These are phyloP conservation scores for Noccaea bulbosa DNA, from an alignment of 345 rosid genomes.

Conservation along the genomic window DNA sequence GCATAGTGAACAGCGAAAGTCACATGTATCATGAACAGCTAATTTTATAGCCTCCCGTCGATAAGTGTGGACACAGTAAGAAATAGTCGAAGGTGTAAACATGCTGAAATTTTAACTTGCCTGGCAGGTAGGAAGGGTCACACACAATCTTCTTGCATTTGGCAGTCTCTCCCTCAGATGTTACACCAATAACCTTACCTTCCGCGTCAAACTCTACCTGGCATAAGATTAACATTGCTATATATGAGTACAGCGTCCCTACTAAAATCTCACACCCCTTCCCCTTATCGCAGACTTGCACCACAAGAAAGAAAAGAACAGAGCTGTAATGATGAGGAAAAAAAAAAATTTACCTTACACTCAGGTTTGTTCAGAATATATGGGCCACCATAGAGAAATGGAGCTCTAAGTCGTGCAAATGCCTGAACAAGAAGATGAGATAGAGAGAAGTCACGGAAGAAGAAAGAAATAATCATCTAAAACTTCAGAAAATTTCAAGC, in stretches of 20 bases:
- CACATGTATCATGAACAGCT: not conserved
- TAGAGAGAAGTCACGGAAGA: constrained; percentile 29
- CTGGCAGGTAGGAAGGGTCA: constrained; percentile 80
- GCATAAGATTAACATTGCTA: constrained; percentile 20
- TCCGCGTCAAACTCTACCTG: constrained; percentile 80
- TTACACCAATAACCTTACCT: constrained; percentile 81
- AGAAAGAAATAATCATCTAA: constrained; percentile 6
- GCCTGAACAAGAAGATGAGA: constrained; percentile 53
- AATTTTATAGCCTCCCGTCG: not conserved
- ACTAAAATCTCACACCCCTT: too few species aligned
- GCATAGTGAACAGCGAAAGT: not conserved
- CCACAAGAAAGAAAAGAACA: constrained; percentile 27
- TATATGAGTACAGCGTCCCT: constrained; percentile 27
- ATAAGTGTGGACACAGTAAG: not conserved
- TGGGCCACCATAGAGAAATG: constrained; percentile 91
- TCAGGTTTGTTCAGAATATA: constrained; percentile 97
- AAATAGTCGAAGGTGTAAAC: not conserved
- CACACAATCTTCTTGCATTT: constrained; percentile 93
- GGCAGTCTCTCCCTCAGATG: constrained; percentile 93
- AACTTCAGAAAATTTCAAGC: constrained; percentile 7
- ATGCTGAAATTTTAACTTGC: constrained; percentile 56
- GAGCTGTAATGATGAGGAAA: too few species aligned
- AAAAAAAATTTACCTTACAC: constrained; percentile 63
- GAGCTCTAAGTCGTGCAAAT: constrained; percentile 95
- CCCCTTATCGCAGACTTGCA: too few species aligned